Percentiles rank a stretch among this genome's conserved stretches.
Evolutionary conservation across 169 alveolate species (phyloP).

Genomic region (Plasmodium sp.): DNA sequence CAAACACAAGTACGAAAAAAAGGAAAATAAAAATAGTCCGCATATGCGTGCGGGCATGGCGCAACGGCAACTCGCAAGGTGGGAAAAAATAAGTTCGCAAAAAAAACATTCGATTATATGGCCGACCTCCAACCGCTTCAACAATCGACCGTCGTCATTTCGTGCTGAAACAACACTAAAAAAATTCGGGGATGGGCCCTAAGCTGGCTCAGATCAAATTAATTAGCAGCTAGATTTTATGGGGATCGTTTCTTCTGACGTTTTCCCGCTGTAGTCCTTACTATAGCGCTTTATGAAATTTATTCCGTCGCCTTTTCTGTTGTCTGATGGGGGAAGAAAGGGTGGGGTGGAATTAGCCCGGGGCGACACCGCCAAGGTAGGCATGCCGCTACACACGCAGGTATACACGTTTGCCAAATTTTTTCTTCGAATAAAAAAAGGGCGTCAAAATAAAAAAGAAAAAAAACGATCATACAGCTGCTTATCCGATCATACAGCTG

Average conservation of each 20-base stretch:
- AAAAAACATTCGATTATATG: neutral
- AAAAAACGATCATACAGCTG: neutral
- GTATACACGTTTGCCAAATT: neutral
- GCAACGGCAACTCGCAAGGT: neutral
- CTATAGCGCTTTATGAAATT: conserved; percentile 26
- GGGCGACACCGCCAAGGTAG: neutral
- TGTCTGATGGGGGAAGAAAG: conserved; percentile 10
- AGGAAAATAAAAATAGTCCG: neutral
- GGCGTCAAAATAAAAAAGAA: neutral
- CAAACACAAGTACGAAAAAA: conserved; percentile 3
- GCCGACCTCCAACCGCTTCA: neutral
- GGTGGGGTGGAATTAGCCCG: neutral
- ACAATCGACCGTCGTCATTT: neutral
- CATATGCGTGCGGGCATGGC: neutral
- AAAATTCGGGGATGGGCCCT: neutral
- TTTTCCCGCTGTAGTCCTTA: conserved; percentile 11
- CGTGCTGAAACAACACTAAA: neutral
- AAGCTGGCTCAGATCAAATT: neutral
- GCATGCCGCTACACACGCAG: neutral
- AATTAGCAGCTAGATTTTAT: conserved; percentile 6
- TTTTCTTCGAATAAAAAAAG: neutral
- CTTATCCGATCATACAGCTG: neutral
- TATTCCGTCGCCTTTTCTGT: conserved; percentile 55
- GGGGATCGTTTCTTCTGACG: conserved; percentile 56
- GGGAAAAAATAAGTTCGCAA: neutral